phyloP scores from a whole-genome alignment of 1,284 basidiomycete species.

The Schizophyllum amplum region DNA sequence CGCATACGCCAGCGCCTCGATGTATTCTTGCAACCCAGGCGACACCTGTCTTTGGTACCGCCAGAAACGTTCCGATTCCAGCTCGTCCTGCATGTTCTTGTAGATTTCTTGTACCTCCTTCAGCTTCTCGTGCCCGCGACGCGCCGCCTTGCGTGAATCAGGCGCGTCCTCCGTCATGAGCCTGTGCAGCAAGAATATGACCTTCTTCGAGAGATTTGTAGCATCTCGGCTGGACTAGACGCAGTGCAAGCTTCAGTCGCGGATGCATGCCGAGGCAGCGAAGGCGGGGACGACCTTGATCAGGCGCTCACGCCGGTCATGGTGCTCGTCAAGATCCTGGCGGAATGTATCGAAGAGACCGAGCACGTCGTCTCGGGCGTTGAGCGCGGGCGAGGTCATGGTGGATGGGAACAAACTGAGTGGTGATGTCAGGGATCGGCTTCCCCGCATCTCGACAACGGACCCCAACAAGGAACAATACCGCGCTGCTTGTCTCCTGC shows the following conservation, averaged over 20 bases:
- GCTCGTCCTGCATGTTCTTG: constrained; percentile 52
- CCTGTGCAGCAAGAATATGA: constrained; percentile 91
- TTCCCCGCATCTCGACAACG: background rate
- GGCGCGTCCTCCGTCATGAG: constrained; percentile 44
- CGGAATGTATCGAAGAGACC: constrained; percentile 52
- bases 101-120: constrained; percentile 65
- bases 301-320: constrained; percentile 72
- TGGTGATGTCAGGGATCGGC: constrained; percentile 9
- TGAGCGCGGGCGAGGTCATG: background rate
- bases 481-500: constrained; percentile 1
- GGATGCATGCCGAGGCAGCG: background rate
- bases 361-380: background rate
- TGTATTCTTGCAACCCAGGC: constrained; percentile 82
- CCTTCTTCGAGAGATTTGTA: constrained; percentile 90
- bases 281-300: constrained; percentile 56
- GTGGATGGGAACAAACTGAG: constrained; percentile 6
- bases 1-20: constrained; percentile 87
- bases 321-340: constrained; percentile 63
- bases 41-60: constrained; percentile 71
- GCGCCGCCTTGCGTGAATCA: constrained; percentile 32
- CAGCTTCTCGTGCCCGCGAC: constrained; percentile 60
- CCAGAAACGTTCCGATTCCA: constrained; percentile 74
- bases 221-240: constrained; percentile 72
- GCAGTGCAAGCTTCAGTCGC: background rate
- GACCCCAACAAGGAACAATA: constrained; percentile 3